Evolutionary conservation across 495 filamentous ascomycete genomes (phyloP).

Genomic region (Penicillium flavigenum): DNA sequence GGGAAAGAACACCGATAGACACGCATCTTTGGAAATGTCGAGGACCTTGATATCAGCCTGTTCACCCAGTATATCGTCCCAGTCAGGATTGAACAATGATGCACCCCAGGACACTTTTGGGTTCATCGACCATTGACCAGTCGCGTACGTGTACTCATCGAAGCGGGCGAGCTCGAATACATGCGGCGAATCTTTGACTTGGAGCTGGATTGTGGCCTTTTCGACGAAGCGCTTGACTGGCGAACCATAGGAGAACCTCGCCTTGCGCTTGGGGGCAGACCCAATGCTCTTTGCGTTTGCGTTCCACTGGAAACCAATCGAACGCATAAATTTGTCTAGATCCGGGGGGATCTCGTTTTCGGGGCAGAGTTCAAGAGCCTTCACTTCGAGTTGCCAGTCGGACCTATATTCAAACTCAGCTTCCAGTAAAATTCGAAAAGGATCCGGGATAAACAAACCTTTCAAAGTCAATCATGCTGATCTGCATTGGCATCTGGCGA

Average conservation of each 20-base stretch:
- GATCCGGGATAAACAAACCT: constrained; percentile 20
- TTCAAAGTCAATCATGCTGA: constrained; percentile 37
- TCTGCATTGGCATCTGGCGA: constrained; percentile 31
- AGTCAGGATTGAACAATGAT: constrained; percentile 49
- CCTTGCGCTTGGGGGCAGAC: constrained; percentile 26
- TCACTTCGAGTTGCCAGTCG: constrained; percentile 44
- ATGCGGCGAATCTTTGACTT: constrained; percentile 48
- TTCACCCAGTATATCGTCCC: constrained; percentile 46
- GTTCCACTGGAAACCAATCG: constrained; percentile 23
- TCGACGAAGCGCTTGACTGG: constrained; percentile 41
- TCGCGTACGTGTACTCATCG: constrained; percentile 44
- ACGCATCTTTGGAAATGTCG: background rate
- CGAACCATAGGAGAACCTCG: constrained; percentile 22
- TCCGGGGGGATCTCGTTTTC: constrained; percentile 26
- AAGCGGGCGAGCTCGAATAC: constrained; percentile 57
- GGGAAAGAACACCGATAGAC: constrained; percentile 2
- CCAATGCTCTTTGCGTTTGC: constrained; percentile 20
- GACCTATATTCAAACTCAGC: constrained; percentile 26
- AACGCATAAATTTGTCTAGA: constrained; percentile 30
- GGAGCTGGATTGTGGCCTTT: constrained; percentile 51
- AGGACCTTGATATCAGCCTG: constrained; percentile 27
- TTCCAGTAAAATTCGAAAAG: background rate
- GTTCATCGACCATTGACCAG: constrained; percentile 4
- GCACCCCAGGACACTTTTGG: constrained; percentile 41
- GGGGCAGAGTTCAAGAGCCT: constrained; percentile 31